Evolutionary conservation across 331 rosid species (phyloP), one percentile per base, ranked within the genome.

Genomic region (Pyracantha coccinea): DNA sequence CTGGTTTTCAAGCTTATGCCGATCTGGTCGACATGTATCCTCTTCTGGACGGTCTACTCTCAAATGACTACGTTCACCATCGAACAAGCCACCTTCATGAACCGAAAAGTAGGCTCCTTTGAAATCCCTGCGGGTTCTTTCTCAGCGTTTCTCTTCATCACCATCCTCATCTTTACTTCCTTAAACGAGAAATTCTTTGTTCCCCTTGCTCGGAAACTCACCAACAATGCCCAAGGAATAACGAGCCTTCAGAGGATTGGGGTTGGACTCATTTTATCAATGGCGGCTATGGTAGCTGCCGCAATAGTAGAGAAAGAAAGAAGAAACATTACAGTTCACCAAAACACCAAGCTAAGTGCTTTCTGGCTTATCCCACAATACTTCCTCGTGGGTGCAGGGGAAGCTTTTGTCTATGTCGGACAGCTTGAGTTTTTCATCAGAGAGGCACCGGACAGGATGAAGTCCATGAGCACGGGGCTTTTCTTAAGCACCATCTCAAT

Each of bases 301-400:
- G 97, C 94, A 19, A n/a, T 85, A 27, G 74, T 90, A 27, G 99
- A 94, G 88, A 82, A 71, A 69, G 80, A 86, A 21, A 83, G 99
- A 71, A 88, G 91, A 69, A 66, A 59, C 1, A 44, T 50, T 9
- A 84, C 90, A 14, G 69, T 87, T 1, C 75, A 57, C 13, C 66
- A 84, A 1, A 13, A 77, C 3, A 75, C 74, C 41, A 16, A 23
- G 12, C 80, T 94, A 79, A 84, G 97, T 53, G 99, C 96, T 35
- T 94, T 94, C 88, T 94, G 97, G 97, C 83, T 94, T 54, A 88
- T 94, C n/a, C 99, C 96, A 66, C 99, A 94, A 81, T 94, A 86
- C 80, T 86, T 92, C 69, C 87, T 94, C 4, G 93, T 94, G 31
- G 99, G 99, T 28, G 92, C 99, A 0, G 99, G 99, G 68, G 97